A percentile compares a stretch with the other conserved stretches of the same genome.
Conservation (phyloP, 1,284 basidiomycete genomes). For the Papiliotrema terrestris region DNA sequence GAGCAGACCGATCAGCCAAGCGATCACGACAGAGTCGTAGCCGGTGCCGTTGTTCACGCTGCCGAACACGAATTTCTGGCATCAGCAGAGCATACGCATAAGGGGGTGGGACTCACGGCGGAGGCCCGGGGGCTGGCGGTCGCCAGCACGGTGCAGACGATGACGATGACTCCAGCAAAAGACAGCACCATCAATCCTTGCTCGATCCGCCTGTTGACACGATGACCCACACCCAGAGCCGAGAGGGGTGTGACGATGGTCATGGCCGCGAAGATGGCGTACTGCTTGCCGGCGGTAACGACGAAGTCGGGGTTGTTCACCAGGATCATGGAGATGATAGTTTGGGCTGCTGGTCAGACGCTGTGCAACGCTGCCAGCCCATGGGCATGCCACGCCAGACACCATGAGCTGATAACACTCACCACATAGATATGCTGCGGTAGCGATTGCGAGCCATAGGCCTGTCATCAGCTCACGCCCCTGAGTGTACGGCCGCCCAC, state of each 20-base stretch:
- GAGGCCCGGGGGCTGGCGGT: conserved; percentile 20
- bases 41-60: conserved; percentile 46
- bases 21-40: conserved; percentile 47
- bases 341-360: conserved; percentile 8
- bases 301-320: conserved; percentile 29
- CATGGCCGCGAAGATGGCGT: conserved; percentile 19
- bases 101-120: conserved; percentile 9
- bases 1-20: conserved; percentile 45
- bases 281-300: conserved; percentile 55
- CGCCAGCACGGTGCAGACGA: conserved; percentile 44
- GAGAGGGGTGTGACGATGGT: conserved; percentile 15
- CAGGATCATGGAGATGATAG: conserved; percentile 56
- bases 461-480: background rate
- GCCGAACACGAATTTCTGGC: conserved; percentile 48
- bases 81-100: conserved; percentile 5
- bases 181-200: conserved; percentile 29
- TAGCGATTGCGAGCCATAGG: conserved; percentile 3
- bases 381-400: background rate
- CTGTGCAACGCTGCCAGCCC: background rate
- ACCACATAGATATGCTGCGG: conserved; percentile 5
- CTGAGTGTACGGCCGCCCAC: no score
- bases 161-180: conserved; percentile 37
- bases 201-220: conserved; percentile 15
- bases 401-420: background rate
- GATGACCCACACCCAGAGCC: conserved; percentile 8